Evolutionary conservation across 1,284 basidiomycete species (phyloP).

Genomic region (Porodaedalea pini): DNA sequence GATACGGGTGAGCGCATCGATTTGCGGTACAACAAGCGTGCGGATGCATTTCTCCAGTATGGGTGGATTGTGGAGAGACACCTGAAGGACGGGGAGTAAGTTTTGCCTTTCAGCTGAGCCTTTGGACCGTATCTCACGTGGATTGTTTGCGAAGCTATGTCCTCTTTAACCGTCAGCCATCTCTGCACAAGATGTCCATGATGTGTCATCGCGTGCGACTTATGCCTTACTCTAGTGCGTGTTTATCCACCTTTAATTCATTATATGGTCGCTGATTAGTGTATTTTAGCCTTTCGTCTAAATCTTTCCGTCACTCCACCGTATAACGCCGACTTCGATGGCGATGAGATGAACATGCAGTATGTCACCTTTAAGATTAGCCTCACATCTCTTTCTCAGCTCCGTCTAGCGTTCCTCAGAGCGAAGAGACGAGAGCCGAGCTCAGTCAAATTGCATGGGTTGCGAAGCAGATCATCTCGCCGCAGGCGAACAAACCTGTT

Average conservation of each 20-base stretch:
- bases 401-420: slow-evolving; percentile 82
- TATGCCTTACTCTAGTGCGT: slow-evolving; percentile 97
- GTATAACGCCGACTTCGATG: slow-evolving; percentile 98
- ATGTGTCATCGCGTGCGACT: slow-evolving; percentile 98
- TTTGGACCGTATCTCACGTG: slow-evolving; percentile 13
- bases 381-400: slow-evolving; percentile 8
- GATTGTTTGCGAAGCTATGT: slow-evolving; percentile 61
- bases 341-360: slow-evolving; percentile 99
- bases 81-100: slow-evolving; percentile 95
- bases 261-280: slow-evolving; percentile 29
- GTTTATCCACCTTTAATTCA: slow-evolving; percentile 1
- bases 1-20: slow-evolving; percentile 99
- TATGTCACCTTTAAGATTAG: slow-evolving; percentile 41
- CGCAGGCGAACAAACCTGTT: slow-evolving; percentile 99
- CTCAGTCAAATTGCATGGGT: slow-evolving; percentile 99
- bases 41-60: slow-evolving; percentile 95
- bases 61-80: slow-evolving; percentile 99
- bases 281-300: slow-evolving; percentile 78
- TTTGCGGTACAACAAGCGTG: slow-evolving; percentile 94
- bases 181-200: slow-evolving; percentile 99
- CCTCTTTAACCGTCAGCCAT: slow-evolving; percentile 97
- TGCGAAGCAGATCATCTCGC: slow-evolving; percentile 97
- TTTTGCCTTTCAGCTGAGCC: slow-evolving; percentile 22
- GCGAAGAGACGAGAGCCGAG: slow-evolving; percentile 98
- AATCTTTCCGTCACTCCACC: slow-evolving; percentile 77